Conservation (phyloP, 345 rosid genomes). For the Pugionium cornutum region DNA sequence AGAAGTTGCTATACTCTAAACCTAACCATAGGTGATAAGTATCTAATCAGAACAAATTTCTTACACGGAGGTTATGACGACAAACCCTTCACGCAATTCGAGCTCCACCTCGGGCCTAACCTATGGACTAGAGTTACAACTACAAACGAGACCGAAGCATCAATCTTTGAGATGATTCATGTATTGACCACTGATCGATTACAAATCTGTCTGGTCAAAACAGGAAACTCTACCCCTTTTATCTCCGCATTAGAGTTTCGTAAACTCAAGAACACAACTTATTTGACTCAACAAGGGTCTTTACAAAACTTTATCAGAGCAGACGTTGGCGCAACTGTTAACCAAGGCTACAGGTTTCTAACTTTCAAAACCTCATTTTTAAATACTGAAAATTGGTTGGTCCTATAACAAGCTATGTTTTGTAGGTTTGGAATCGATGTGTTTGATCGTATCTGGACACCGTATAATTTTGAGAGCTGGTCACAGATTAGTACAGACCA, state of each 20-base stretch:
- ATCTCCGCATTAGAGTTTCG: conserved; percentile 55
- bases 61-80: conserved; percentile 56
- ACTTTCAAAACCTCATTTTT: background rate
- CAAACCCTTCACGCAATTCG: conserved; percentile 40
- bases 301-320: conserved; percentile 16
- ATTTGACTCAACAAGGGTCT: conserved; percentile 37
- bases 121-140: conserved; percentile 41
- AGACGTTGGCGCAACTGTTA: conserved; percentile 41
- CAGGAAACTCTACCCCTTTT: conserved; percentile 50
- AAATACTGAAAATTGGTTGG: no score
- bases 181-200: conserved; percentile 34
- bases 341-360: conserved; percentile 42
- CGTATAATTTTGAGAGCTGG: conserved; percentile 21
- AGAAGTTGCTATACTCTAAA: conserved; percentile 49
- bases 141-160: conserved; percentile 25
- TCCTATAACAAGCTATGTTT: background rate
- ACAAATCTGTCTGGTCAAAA: conserved; percentile 56
- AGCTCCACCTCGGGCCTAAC: conserved; percentile 52
- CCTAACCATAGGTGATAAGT: conserved; percentile 42
- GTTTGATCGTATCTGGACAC: conserved; percentile 51
- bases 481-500: conserved; percentile 28
- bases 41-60: conserved; percentile 44
- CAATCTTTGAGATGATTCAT: conserved; percentile 44
- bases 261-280: conserved; percentile 37
- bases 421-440: conserved; percentile 48